Evolutionary conservation across 1,139 yeast species (phyloP).

Genomic region (Blastobotrys illinoisensis): DNA sequence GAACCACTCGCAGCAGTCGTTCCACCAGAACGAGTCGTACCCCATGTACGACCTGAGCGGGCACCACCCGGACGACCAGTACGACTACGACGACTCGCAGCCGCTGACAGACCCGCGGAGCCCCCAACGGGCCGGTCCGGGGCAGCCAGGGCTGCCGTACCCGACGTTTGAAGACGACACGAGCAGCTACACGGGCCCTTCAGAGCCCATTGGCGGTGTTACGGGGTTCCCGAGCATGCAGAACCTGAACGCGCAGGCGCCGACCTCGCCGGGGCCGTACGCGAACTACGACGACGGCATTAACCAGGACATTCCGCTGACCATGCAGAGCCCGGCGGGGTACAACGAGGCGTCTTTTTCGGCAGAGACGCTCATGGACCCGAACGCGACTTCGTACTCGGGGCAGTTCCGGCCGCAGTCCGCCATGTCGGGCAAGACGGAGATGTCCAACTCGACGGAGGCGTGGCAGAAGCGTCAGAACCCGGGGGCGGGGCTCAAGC

Average conservation of each 20-base stretch:
- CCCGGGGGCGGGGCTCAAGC: slow-evolving; percentile 19
- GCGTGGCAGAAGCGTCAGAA: slow-evolving; percentile 24
- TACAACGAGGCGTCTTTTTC: slow-evolving; percentile 8
- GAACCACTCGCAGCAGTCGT: slow-evolving; percentile 6
- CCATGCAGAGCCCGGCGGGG: slow-evolving; percentile 9
- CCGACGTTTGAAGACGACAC: slow-evolving; percentile 21
- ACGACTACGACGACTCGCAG: slow-evolving; percentile 17
- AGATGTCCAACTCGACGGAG: slow-evolving; percentile 17
- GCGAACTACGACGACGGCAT: slow-evolving; percentile 3
- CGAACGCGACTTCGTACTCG: slow-evolving; percentile 3
- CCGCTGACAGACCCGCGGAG: slow-evolving; percentile 17
- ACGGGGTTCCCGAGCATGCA: slow-evolving; percentile 21
- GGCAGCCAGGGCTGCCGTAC: slow-evolving; percentile 16
- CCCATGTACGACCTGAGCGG: slow-evolving; percentile 22
- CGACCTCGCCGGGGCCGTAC: neutral
- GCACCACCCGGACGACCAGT: slow-evolving; percentile 18
- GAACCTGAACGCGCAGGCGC: neutral
- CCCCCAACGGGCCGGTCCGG: neutral
- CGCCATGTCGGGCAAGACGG: slow-evolving; percentile 17
- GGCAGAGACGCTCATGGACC: slow-evolving; percentile 14
- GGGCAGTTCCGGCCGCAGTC: slow-evolving; percentile 17
- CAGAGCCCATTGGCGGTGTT: slow-evolving; percentile 27
- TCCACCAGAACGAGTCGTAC: slow-evolving; percentile 15
- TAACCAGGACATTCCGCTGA: slow-evolving; percentile 13
- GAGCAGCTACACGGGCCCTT: slow-evolving; percentile 9